These are phyloP conservation scores for Piedraia hortae DNA, from an alignment of 2,329 filamentous ascomycete species.

Conservation along the genomic window DNA sequence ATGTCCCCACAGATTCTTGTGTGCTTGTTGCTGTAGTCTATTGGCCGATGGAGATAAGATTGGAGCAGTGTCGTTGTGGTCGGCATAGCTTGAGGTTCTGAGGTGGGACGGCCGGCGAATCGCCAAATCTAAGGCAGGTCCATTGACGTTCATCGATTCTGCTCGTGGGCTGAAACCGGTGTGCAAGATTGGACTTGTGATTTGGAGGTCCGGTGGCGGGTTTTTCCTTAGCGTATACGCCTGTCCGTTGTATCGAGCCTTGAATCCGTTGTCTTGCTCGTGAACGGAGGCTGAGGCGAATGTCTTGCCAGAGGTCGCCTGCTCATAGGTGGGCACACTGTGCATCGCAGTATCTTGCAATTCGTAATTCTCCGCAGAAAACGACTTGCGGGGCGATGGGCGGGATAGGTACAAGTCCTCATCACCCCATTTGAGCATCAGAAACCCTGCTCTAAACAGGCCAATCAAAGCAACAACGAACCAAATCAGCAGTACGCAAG, in stretches of 20 bases:
- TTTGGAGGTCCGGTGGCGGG: constrained; percentile 17
- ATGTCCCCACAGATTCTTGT: too few species aligned
- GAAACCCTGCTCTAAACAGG: constrained; percentile 33
- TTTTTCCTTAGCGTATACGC: constrained; percentile 19
- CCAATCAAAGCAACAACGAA: constrained; percentile 51
- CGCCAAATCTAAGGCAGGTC: constrained; percentile 16
- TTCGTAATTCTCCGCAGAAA: constrained; percentile 4
- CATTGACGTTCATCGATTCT: constrained; percentile 18
- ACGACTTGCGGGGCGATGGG: neutral
- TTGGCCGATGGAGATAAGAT: constrained; percentile 9
- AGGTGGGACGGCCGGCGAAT: constrained; percentile 17
- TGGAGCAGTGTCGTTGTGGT: constrained; percentile 18
- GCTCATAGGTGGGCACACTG: constrained; percentile 15
- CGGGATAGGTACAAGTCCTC: constrained; percentile 4
- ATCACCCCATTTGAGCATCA: constrained; percentile 26
- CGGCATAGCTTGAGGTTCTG: constrained; percentile 19
- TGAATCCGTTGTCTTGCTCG: constrained; percentile 18
- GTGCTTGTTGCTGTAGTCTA: constrained; percentile 1
- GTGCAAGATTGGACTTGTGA: constrained; percentile 9
- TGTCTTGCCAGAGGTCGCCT: constrained; percentile 6
- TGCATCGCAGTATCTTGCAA: constrained; percentile 4
- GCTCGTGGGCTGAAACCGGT: constrained; percentile 7
- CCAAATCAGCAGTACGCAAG: constrained; percentile 47
- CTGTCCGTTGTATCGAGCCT: constrained; percentile 15
- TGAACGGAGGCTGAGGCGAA: constrained; percentile 3